These are phyloP conservation scores for Brettanomyces naardenensis DNA, from an alignment of 805 yeast species.

Conservation along the genomic window DNA sequence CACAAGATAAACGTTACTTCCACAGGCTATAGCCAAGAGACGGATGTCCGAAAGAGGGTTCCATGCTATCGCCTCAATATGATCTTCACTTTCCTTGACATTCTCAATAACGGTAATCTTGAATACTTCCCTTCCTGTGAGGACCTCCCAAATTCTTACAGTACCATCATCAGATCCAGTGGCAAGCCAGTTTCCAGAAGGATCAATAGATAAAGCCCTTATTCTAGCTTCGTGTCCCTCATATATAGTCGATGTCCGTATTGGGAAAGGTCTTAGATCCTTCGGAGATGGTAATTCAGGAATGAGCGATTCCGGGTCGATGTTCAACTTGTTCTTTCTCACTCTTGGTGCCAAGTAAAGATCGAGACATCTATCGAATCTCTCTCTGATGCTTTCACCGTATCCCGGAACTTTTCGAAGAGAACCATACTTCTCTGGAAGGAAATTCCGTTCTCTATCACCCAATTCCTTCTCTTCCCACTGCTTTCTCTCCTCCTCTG, in stretches of 20 bases:
- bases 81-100: constrained; percentile 59
- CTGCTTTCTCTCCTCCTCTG: constrained; percentile 64
- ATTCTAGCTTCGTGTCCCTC: constrained; percentile 80
- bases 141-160: constrained; percentile 92
- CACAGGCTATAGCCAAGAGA: constrained; percentile 77
- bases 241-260: constrained; percentile 74
- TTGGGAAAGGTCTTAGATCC: constrained; percentile 95
- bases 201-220: constrained; percentile 77
- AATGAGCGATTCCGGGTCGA: constrained; percentile 91
- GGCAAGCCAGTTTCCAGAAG: constrained; percentile 89
- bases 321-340: constrained; percentile 80
- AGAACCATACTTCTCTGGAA: constrained; percentile 77
- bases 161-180: constrained; percentile 97
- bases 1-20: constrained; percentile 67
- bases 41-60: constrained; percentile 72
- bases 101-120: constrained; percentile 40
- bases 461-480: constrained; percentile 66
- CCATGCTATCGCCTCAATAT: constrained; percentile 80
- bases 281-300: constrained; percentile 97
- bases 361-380: constrained; percentile 91
- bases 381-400: constrained; percentile 74
- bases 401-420: constrained; percentile 93
- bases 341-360: constrained; percentile 94
- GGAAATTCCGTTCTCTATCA: constrained; percentile 70
- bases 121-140: constrained; percentile 91